Conservation (phyloP, 2,329 filamentous ascomycete genomes). For the Aspergillus sp. region DNA sequence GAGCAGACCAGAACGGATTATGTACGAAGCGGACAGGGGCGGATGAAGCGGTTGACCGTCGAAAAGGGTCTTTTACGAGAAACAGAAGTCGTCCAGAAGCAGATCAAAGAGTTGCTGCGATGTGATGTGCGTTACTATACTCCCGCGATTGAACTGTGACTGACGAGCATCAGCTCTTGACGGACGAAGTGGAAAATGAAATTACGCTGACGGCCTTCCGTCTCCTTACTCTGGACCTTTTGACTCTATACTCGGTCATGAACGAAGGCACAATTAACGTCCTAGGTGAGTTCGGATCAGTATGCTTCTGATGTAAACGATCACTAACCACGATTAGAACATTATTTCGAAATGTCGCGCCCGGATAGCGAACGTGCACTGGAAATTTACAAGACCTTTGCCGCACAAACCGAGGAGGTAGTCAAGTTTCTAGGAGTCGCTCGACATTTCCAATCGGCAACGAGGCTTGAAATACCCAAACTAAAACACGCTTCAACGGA, state of each 20-base stretch:
- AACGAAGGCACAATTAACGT: slow-evolving; percentile 98
- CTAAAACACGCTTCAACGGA: slow-evolving; percentile 96
- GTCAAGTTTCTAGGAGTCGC: slow-evolving; percentile 87
- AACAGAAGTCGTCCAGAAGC: slow-evolving; percentile 84
- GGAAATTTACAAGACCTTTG: slow-evolving; percentile 88
- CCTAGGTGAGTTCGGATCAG: slow-evolving; percentile 61
- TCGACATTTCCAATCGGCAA: slow-evolving; percentile 87
- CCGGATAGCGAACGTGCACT: slow-evolving; percentile 89
- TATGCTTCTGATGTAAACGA: neutral
- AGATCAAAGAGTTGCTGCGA: slow-evolving; percentile 80
- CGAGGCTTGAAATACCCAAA: slow-evolving; percentile 90
- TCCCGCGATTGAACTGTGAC: neutral
- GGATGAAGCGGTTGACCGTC: slow-evolving; percentile 80
- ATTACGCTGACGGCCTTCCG: slow-evolving; percentile 94
- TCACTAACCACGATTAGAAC: slow-evolving; percentile 56
- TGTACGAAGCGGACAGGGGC: slow-evolving; percentile 77
- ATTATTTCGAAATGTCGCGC: slow-evolving; percentile 98
- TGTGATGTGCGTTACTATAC: slow-evolving; percentile 69
- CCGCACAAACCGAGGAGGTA: slow-evolving; percentile 86
- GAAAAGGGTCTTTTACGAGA: slow-evolving; percentile 91
- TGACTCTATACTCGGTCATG: slow-evolving; percentile 89
- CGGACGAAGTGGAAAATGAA: slow-evolving; percentile 89
- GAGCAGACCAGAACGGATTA: slow-evolving; percentile 85
- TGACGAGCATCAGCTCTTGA: slow-evolving; percentile 65
- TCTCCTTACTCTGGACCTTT: slow-evolving; percentile 81